Evolutionary conservation across 345 rosid species (phyloP).

Genomic region (Brassica rapa): DNA sequence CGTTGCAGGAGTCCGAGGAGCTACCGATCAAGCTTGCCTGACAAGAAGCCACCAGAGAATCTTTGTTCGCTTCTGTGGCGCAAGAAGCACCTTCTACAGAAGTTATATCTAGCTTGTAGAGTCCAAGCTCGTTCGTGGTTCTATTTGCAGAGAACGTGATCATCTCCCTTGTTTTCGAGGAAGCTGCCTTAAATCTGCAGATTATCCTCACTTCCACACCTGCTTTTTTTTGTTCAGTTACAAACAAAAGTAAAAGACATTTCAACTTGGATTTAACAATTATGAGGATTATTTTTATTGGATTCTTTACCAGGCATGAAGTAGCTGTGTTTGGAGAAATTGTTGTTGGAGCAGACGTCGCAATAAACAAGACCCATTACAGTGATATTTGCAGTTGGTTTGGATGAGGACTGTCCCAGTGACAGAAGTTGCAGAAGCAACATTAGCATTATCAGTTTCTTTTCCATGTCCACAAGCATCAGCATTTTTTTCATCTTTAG

Average conservation of each 20-base stretch:
- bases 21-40: slow-evolving; percentile 63
- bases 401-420: slow-evolving; percentile 39
- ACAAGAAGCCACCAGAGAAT: slow-evolving; percentile 51
- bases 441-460: slow-evolving; percentile 33
- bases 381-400: slow-evolving; percentile 55
- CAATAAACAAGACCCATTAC: slow-evolving; percentile 95
- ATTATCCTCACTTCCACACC: slow-evolving; percentile 84
- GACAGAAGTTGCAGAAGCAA: slow-evolving; percentile 53
- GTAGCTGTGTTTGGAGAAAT: slow-evolving; percentile 91
- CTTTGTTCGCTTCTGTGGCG: slow-evolving; percentile 17
- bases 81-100: slow-evolving; percentile 73
- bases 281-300: not conserved
- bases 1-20: slow-evolving; percentile 65
- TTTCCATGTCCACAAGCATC: slow-evolving; percentile 27
- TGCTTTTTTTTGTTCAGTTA: slow-evolving; percentile 30
- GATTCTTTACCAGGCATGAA: slow-evolving; percentile 69
- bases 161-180: slow-evolving; percentile 64
- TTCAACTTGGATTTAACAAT: not conserved
- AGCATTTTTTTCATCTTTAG: slow-evolving; percentile 1
- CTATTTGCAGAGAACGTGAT: slow-evolving; percentile 79
- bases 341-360: slow-evolving; percentile 94
- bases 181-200: slow-evolving; percentile 73
- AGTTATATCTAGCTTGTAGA: slow-evolving; percentile 81
- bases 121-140: slow-evolving; percentile 74
- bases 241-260: not conserved